phyloP scores from a whole-genome alignment of 2,329 filamentous ascomycete species.

The Cercospora berteroae region DNA sequence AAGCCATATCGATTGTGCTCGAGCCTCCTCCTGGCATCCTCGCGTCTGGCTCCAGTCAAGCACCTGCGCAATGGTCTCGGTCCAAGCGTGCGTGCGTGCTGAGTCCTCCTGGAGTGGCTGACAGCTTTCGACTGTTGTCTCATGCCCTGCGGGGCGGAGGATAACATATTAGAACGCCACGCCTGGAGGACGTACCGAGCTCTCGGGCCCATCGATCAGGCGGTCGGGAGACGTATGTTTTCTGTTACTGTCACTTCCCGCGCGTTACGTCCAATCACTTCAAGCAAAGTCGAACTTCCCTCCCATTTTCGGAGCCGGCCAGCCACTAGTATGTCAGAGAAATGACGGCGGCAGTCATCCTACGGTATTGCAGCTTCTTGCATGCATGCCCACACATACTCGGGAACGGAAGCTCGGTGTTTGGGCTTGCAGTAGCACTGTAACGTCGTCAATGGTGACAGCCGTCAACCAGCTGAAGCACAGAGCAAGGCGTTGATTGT shows the following conservation, averaged over 20 bases:
- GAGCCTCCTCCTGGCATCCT: background rate
- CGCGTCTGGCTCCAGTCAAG: background rate
- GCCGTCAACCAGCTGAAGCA: background rate
- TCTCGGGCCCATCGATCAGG: background rate
- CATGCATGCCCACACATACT: background rate
- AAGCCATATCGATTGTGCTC: slow-evolving; percentile 2
- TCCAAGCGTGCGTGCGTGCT: background rate
- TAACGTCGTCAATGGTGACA: background rate
- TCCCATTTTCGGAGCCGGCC: background rate
- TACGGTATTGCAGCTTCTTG: background rate
- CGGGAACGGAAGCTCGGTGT: background rate
- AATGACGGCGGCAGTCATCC: background rate
- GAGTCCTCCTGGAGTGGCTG: background rate
- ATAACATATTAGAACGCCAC: background rate
- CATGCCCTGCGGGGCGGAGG: background rate
- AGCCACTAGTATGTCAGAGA: background rate
- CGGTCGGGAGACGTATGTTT: background rate
- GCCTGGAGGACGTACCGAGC: background rate
- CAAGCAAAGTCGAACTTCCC: background rate
- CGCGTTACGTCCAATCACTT: background rate
- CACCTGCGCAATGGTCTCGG: background rate
- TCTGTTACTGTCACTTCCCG: background rate
- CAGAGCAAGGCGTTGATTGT: background rate
- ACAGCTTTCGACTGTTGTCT: background rate
- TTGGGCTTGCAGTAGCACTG: slow-evolving; percentile 4